Base-by-base conservation (phyloP, 352 stramenopile genomes). In the Globisporangium irregulare region DNA sequence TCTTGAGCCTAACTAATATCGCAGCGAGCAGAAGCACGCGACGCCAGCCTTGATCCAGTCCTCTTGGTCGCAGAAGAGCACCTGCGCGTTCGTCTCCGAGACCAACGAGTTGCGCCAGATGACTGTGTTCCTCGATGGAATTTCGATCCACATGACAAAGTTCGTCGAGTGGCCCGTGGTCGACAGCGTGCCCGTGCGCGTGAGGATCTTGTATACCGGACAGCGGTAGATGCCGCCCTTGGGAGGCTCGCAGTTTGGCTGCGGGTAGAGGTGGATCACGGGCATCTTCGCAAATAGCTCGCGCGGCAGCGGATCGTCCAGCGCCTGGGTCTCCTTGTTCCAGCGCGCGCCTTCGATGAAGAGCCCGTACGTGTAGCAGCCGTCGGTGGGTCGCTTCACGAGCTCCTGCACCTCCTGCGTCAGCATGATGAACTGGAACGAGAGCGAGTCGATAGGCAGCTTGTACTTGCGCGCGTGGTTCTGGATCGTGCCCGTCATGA, bases 121-220 rank as follows among this genome's bases (percentile, higher is more conserved):
- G 57, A 72, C 89, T 68, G 51, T 80, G 48, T 87, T 84, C 62
- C 90, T 89, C 15, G 81, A 91, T 46, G 93, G 93, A 32, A 98
- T 83, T 69, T 97, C 91, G 69, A 98, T 95, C 93, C 92, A 98
- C 73, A 97, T 95, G 64, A 98, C 86, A 75, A 98, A 98, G 77
- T 98, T 98, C n/a, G 92, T 97, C 20, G 80, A 94, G 68, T 98
- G 92, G 6, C 92, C 92, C 2, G 92, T 98, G 12, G 92, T 98
- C 0, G 87, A 95, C 8, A 98, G 75, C 20, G 88, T 96, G 22
- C 92, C 92, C 22, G 84, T 82, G 59, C 93, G 82, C 29, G 86
- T 97, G 53, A 98, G 78, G 48, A 97, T 93, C 76, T 98, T 98
- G 81, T 98, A 98, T 43, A 98, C 84, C 0, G 93, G 93, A 48